Evolutionary conservation across 306 rosid genomes (phyloP).

Genomic region (Cucurbita pepo): DNA sequence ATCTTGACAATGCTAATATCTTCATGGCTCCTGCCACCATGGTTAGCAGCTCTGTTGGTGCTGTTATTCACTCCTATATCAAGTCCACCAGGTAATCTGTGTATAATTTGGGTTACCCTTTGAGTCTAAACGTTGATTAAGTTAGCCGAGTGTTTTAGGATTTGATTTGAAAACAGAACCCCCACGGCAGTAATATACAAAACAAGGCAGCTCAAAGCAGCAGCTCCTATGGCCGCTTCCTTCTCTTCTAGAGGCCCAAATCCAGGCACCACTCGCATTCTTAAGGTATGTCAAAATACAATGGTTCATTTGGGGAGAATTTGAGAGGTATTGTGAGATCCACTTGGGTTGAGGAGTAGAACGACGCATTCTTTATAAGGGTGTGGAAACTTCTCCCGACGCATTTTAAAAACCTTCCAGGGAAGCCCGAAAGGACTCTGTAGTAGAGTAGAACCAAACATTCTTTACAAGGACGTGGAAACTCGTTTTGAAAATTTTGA

Average conservation of each 20-base stretch:
- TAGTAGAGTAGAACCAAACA: rapidly evolving
- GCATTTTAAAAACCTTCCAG: too few relatives aligned
- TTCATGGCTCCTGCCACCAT: conserved; percentile 64
- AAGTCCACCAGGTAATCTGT: conserved; percentile 39
- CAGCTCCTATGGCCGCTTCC: conserved; percentile 65
- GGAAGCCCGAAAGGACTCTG: too few relatives aligned
- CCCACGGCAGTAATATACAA: conserved; percentile 54
- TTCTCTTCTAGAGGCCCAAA: conserved; percentile 88
- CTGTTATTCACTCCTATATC: conserved; percentile 26
- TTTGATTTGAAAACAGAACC: conserved; percentile 19
- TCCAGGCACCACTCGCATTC: conserved; percentile 36
- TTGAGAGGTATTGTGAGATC: too few relatives aligned
- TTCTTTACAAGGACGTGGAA: too few relatives aligned
- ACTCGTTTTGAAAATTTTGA: too few relatives aligned
- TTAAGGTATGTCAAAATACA: conserved; percentile 36
- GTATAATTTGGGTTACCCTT: too few relatives aligned
- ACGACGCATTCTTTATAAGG: too few relatives aligned
- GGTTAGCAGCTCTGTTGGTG: conserved; percentile 35
- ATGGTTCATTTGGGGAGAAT: too few relatives aligned
- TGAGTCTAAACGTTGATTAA: too few relatives aligned
- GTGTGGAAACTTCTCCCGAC: too few relatives aligned
- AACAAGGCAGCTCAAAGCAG: conserved; percentile 20
- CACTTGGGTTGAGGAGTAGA: too few relatives aligned
- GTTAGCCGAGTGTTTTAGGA: not conserved
- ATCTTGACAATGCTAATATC: conserved; percentile 37